These are phyloP conservation scores for Dothistroma pini DNA, from an alignment of 2,329 filamentous ascomycete genomes.

Conservation along the genomic window DNA sequence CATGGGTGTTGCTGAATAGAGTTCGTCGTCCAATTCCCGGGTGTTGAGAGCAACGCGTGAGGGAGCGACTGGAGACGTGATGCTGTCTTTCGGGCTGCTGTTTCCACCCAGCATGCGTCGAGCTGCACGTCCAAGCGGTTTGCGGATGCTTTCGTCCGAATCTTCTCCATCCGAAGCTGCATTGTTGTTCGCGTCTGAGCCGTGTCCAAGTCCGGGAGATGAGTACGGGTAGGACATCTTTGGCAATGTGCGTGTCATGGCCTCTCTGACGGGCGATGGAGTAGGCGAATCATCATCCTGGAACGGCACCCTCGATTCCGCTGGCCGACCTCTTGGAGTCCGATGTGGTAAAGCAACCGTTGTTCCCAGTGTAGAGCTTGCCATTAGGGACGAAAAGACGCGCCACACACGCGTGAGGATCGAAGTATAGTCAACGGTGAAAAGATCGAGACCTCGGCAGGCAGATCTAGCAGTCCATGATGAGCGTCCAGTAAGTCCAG, in stretches of 20 bases:
- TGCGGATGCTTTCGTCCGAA: slow-evolving; percentile 24
- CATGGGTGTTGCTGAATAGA: slow-evolving; percentile 32
- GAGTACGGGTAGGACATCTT: slow-evolving; percentile 2
- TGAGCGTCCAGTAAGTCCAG: not conserved
- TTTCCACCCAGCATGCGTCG: slow-evolving; percentile 29
- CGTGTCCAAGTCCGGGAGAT: not conserved
- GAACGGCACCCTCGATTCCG: slow-evolving; percentile 1
- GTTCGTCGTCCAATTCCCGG: slow-evolving; percentile 25
- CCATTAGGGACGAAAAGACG: not conserved
- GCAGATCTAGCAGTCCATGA: not conserved
- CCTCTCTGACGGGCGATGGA: slow-evolving; percentile 14
- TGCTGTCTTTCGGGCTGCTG: not conserved
- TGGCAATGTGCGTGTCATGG: slow-evolving; percentile 9
- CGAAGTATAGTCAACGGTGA: not conserved
- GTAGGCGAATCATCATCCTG: slow-evolving; percentile 17
- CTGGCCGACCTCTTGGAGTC: slow-evolving; percentile 3
- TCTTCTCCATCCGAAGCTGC: slow-evolving; percentile 11
- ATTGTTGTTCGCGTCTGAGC: slow-evolving; percentile 1
- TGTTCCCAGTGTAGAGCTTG: not conserved
- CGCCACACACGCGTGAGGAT: not conserved
- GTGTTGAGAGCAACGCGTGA: not conserved
- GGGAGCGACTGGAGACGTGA: not conserved
- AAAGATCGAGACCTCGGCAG: not conserved
- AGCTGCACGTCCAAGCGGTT: slow-evolving; percentile 29
- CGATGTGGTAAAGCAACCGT: slow-evolving; percentile 10